Evolutionary conservation across 2,329 filamentous ascomycete genomes (phyloP).

Genomic region (Hypoxylon rubiginosum): DNA sequence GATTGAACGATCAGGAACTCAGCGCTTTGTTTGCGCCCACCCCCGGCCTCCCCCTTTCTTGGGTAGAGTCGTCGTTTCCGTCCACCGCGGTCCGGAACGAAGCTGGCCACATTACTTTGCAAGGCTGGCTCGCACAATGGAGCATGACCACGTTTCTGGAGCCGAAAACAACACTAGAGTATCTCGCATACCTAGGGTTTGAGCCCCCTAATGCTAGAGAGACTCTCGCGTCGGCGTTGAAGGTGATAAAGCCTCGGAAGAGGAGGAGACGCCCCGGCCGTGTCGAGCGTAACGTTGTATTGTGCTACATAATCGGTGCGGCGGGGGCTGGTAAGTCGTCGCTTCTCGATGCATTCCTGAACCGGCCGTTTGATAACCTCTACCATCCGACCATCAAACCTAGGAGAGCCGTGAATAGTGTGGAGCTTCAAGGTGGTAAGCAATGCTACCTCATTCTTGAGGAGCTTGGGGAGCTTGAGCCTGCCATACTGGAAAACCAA

Average conservation of each 20-base stretch:
- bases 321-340: conserved; percentile 91
- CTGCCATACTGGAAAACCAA: conserved; percentile 92
- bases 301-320: conserved; percentile 92
- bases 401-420: conserved; percentile 92
- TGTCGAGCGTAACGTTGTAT: conserved; percentile 93
- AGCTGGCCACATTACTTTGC: conserved; percentile 92
- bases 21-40: conserved; percentile 91
- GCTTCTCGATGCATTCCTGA: conserved; percentile 90
- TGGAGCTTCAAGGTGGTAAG: conserved; percentile 94
- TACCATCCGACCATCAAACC: conserved; percentile 97
- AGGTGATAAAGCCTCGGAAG: conserved; percentile 93
- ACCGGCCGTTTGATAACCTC: conserved; percentile 83
- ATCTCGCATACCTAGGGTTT: conserved; percentile 95
- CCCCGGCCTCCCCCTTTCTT: conserved; percentile 87
- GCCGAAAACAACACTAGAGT: conserved; percentile 94
- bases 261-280: conserved; percentile 83
- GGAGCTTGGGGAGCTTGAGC: conserved; percentile 95
- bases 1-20: conserved; percentile 87
- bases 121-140: conserved; percentile 99
- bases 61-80: conserved; percentile 90
- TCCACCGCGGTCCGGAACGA: conserved; percentile 96
- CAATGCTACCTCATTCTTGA: conserved; percentile 97
- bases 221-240: conserved; percentile 85
- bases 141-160: conserved; percentile 99
- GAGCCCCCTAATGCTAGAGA: conserved; percentile 83